Base-by-base conservation (phyloP, 2,329 filamentous ascomycete genomes). In the Ambrosiella cleistominuta region DNA sequence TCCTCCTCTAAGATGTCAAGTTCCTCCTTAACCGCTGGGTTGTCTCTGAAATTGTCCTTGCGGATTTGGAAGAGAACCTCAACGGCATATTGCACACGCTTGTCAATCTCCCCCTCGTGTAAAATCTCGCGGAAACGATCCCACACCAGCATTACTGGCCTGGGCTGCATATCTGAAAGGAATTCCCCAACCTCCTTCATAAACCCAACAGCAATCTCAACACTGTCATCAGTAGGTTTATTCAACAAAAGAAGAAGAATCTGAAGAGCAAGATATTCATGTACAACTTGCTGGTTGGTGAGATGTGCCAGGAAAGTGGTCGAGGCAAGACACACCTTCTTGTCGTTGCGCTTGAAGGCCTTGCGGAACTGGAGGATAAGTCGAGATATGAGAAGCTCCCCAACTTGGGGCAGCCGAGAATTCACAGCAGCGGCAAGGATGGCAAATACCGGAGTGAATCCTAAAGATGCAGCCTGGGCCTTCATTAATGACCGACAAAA, bases 401-500 rank as follows among this genome's bases (percentile, higher is more conserved):
- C 93, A 36, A 97, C 89, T 68, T 93, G 86, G 0, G 93, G 93
- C 60, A 98, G 75, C 70, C 98, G 98, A 12, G 93, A 96, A 69
- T 98, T 98, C 68, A 97, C 89, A 65, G 97, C 94, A 42, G 93
- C 89, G 1, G 83, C 88, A 83, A 97, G 94, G 54, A 90, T 88
- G 11, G 91, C 93, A 66, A 96, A 95, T 62, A 98, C 95, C 8
- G 91, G 87, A 0, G 93, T 97, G 66, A 97, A 98, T 0, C 91
- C 90, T 68, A 97, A 77, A 75, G 88, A 94, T 8, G 91, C 89
- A 12, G 91, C 89, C 72, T 98, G 93, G 0, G 93, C 93, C 74
- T 97, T 97, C 89, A 97, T 95, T 66, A 98, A 93, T 64, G 88
- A 91, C 63, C 93, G 81, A 71, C 91, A 96, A 70, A 97, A 96